A percentile compares a stretch with the other conserved stretches of the same genome.
phyloP scores from a whole-genome alignment of 805 yeast species.

The Myxozyma neotropica region DNA sequence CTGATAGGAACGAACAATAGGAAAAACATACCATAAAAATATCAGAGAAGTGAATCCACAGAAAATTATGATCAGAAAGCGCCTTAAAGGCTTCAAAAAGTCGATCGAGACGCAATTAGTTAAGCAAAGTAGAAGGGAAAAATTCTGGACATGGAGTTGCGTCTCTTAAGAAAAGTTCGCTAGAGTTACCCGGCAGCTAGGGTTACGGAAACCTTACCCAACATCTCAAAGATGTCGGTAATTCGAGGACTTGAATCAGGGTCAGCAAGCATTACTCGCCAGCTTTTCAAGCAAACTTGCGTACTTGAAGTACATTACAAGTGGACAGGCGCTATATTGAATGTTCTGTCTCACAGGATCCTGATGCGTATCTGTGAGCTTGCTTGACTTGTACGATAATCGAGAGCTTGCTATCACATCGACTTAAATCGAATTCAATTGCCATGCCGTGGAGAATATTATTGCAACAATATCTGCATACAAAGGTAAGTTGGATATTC shows the following conservation, averaged over 20 bases:
- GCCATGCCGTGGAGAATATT: constrained; percentile 28
- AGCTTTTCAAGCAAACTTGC: background rate
- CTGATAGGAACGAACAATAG: background rate
- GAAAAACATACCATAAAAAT: background rate
- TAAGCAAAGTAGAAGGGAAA: background rate
- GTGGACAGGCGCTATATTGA: background rate
- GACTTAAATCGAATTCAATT: too few relatives aligned
- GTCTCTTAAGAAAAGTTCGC: too few relatives aligned
- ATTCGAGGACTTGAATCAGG: too few relatives aligned
- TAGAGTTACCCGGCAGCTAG: background rate
- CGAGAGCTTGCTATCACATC: too few relatives aligned
- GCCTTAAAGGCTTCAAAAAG: background rate
- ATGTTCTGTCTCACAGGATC: too few relatives aligned
- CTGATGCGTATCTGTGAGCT: too few relatives aligned
- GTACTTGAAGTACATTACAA: background rate
- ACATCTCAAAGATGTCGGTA: background rate
- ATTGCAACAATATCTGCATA: constrained; percentile 12
- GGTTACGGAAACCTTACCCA: background rate
- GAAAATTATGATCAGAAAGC: too few relatives aligned
- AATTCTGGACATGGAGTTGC: background rate
- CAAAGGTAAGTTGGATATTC: constrained; percentile 11
- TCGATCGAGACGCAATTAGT: background rate
- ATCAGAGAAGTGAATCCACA: too few relatives aligned
- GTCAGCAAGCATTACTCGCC: too few relatives aligned
- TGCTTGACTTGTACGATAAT: too few relatives aligned